Evolutionary conservation across 2,329 filamentous ascomycete genomes (phyloP).

Genomic region (Plenodomus lindquistii): DNA sequence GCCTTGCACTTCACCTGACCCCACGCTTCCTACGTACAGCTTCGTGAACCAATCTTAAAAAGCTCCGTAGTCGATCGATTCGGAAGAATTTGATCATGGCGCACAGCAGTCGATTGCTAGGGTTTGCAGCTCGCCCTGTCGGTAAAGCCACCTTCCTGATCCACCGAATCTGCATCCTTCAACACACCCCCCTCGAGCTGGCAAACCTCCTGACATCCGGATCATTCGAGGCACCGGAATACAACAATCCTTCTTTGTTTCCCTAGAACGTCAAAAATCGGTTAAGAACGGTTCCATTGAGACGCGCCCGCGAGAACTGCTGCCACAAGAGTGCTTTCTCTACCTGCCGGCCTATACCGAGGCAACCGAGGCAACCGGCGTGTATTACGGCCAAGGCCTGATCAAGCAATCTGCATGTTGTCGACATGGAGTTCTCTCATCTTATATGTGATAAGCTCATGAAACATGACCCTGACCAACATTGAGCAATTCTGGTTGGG

Average conservation of each 20-base stretch:
- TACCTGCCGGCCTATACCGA: not conserved
- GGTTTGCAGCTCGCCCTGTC: not conserved
- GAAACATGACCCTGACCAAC: constrained; percentile 1
- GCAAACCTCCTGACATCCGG: too few species aligned
- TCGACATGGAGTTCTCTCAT: not conserved
- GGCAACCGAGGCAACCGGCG: too few species aligned
- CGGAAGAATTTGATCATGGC: not conserved
- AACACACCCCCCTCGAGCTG: too few species aligned
- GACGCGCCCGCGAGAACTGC: too few species aligned
- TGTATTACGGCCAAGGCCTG: not conserved
- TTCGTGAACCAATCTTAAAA: not conserved
- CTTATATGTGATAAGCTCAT: constrained; percentile 9
- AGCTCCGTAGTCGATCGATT: not conserved
- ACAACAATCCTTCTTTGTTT: too few species aligned
- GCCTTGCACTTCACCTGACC: not conserved
- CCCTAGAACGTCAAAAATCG: too few species aligned
- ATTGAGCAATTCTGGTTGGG: constrained; percentile 1
- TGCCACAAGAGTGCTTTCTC: not conserved
- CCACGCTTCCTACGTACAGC: not conserved
- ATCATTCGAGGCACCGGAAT: too few species aligned
- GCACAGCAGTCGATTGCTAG: not conserved
- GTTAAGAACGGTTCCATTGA: too few species aligned
- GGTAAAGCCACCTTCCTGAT: not conserved
- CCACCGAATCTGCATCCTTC: too few species aligned
- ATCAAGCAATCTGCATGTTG: not conserved